Conservation (phyloP, 176 grass and related monocot species). For the Phyllostachys edulis region DNA sequence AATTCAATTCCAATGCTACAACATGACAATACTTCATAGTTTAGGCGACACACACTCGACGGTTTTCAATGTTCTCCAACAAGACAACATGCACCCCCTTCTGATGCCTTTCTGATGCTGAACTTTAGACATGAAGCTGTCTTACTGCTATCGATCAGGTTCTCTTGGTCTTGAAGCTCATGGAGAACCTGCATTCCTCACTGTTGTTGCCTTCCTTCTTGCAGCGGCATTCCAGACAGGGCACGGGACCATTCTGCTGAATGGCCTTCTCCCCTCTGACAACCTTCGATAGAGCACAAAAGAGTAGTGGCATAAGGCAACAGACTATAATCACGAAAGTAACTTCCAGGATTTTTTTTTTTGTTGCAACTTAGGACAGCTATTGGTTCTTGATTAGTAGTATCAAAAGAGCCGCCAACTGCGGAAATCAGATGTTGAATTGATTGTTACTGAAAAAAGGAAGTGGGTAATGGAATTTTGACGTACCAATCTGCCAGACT, state of each 20-base stretch:
- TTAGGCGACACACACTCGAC: background rate
- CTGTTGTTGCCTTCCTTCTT: constrained; percentile 10
- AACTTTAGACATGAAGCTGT: background rate
- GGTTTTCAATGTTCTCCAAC: background rate
- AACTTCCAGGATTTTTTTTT: background rate
- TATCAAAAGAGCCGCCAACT: background rate
- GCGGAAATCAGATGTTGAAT: background rate
- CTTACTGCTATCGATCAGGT: background rate
- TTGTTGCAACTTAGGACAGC: background rate
- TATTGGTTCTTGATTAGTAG: background rate
- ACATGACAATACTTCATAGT: constrained; percentile 13
- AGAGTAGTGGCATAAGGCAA: background rate
- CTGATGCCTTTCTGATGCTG: background rate
- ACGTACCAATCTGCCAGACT: constrained; percentile 53
- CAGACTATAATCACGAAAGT: background rate
- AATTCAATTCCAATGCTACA: constrained; percentile 25
- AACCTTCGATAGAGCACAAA: constrained; percentile 34
- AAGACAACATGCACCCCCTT: background rate
- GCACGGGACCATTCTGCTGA: background rate
- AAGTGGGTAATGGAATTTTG: background rate
- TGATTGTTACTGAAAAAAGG: background rate
- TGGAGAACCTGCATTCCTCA: constrained; percentile 35
- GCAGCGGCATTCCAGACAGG: constrained; percentile 20
- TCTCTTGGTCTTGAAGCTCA: constrained; percentile 24
- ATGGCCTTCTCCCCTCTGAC: constrained; percentile 40